Percentiles rank a stretch among this genome's conserved stretches.
phyloP scores from a whole-genome alignment of 305 asterid genomes.

The Fraxinus floribunda region DNA sequence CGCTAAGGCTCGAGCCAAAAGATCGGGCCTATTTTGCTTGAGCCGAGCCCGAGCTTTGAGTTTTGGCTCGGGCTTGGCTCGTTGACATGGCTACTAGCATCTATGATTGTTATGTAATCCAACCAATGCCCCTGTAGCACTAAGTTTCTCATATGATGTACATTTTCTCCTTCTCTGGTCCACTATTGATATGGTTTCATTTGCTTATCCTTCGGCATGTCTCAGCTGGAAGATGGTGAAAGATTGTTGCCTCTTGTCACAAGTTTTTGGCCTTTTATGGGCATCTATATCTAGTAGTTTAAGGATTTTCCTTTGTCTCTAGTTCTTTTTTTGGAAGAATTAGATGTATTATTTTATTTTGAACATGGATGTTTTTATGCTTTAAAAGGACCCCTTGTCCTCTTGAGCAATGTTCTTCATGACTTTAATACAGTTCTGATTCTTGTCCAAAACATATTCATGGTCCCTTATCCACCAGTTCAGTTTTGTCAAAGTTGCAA shows the following conservation, averaged over 20 bases:
- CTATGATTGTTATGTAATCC: neutral
- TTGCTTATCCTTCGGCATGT: neutral
- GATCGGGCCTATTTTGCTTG: too few relatives aligned
- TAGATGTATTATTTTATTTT: neutral
- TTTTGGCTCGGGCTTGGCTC: too few relatives aligned
- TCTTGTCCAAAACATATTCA: neutral
- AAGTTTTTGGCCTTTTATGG: neutral
- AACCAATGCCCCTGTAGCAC: neutral
- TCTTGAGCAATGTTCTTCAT: neutral
- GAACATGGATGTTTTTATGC: neutral
- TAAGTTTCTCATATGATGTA: neutral
- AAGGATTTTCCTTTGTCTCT: neutral
- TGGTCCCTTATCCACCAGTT: neutral
- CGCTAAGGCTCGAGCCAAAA: too few relatives aligned
- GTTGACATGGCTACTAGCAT: too few relatives aligned
- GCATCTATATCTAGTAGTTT: neutral
- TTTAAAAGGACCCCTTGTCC: neutral
- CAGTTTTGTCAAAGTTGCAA: constrained; percentile 1
- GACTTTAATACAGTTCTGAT: neutral
- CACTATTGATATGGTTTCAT: neutral
- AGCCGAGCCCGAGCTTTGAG: too few relatives aligned
- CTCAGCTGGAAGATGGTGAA: neutral
- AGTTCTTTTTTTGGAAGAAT: neutral
- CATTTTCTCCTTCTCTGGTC: neutral
- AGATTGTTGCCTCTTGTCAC: neutral